These are phyloP conservation scores for Dactylellina leptospora DNA, from an alignment of 2,329 filamentous ascomycete genomes.

Conservation along the genomic window DNA sequence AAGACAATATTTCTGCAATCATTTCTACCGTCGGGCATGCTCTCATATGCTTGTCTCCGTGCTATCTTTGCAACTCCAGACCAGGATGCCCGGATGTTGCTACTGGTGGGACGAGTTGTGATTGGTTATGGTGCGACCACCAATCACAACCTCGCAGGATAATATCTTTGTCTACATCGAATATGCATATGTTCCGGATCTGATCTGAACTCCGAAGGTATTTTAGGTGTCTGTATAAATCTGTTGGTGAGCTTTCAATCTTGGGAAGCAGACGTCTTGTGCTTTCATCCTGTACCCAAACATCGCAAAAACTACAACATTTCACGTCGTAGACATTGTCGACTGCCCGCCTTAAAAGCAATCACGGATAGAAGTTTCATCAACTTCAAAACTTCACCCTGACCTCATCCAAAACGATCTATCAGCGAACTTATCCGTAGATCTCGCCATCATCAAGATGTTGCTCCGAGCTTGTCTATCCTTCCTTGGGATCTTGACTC, in stretches of 20 bases:
- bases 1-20: constrained; percentile 1
- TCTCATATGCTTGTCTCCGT: constrained; percentile 22
- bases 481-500: constrained; percentile 4
- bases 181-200: constrained; percentile 2
- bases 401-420: not conserved
- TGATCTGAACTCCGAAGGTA: no score
- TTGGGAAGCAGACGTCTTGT: not conserved
- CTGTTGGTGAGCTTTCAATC: not conserved
- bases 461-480: constrained; percentile 9
- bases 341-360: not conserved
- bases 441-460: constrained; percentile 13
- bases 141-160: constrained; percentile 24
- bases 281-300: constrained; percentile 1
- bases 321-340: not conserved
- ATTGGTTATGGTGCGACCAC: constrained; percentile 37
- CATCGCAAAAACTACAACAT: constrained; percentile 38
- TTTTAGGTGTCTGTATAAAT: constrained; percentile 45
- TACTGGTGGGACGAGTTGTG: constrained; percentile 41
- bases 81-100: constrained; percentile 38
- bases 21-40: constrained; percentile 12
- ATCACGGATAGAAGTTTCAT: no score
- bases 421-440: not conserved
- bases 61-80: constrained; percentile 24
- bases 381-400: no score
- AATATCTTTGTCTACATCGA: constrained; percentile 5